phyloP scores from a whole-genome alignment of 129 eudicot genomes.

The Dittrichia graveolens region DNA sequence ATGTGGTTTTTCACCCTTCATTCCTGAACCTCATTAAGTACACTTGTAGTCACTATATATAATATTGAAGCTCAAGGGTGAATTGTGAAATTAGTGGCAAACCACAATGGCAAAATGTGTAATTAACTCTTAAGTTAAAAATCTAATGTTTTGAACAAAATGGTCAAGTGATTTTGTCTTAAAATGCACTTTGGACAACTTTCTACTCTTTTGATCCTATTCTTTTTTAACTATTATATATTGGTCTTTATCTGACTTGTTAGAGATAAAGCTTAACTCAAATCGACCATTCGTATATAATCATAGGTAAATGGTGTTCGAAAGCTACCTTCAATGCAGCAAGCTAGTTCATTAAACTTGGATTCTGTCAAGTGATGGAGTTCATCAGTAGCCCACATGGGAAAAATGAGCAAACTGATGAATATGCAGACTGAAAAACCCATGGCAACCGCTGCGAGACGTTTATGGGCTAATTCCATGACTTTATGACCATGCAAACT shows the following conservation, averaged over 20 bases:
- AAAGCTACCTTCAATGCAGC: slow-evolving; percentile 47
- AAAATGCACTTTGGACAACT: too few species aligned
- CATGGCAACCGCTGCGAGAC: slow-evolving; percentile 62
- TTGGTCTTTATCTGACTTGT: not conserved
- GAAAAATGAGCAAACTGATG: slow-evolving; percentile 48
- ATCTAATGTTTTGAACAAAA: too few species aligned
- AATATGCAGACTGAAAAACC: slow-evolving; percentile 59
- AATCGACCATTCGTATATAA: not conserved
- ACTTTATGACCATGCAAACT: slow-evolving; percentile 51
- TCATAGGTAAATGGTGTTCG: not conserved
- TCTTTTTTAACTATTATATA: too few species aligned
- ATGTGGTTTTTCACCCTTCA: too few species aligned
- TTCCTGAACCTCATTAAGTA: too few species aligned
- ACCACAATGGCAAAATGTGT: too few species aligned
- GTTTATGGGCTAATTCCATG: slow-evolving; percentile 42
- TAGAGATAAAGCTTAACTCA: not conserved
- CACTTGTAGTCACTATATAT: too few species aligned
- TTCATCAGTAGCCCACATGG: slow-evolving; percentile 70
- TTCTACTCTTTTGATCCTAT: too few species aligned
- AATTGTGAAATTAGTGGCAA: too few species aligned
- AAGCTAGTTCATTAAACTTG: slow-evolving; percentile 50
- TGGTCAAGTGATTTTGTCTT: too few species aligned
- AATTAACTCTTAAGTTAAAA: too few species aligned
- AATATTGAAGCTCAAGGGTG: too few species aligned
- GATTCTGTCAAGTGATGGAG: slow-evolving; percentile 51